Base-by-base conservation (phyloP, 345 rosid genomes). In the Bruguiera parviflora region DNA sequence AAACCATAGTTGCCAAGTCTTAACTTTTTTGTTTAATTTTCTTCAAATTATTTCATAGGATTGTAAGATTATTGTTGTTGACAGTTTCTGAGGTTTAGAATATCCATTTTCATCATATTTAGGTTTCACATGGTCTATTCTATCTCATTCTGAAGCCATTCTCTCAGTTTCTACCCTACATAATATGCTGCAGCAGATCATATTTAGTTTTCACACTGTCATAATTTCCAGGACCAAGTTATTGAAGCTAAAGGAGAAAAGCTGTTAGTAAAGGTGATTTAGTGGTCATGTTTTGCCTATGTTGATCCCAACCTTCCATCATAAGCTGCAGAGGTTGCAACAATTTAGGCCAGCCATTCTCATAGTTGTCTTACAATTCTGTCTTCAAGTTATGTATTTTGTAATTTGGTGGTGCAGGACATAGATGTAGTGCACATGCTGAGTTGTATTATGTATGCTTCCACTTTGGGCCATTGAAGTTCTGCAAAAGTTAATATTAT, bases 51-150 rank as follows among this genome's bases (percentile, higher is more conserved):
- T 35, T 5, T 11, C 13, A 67, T 37, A 28, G 39, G 15, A 13
- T 43, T 13, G 49, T 43, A 9, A 67, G 5, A 67, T 58, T 67
- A 58, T 56, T 56, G 16, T 66, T 21, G 64, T 59, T 68, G 58
- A 57, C 27, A n/a, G 16, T 67, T 52, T 27, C 51, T 60, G 58
- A 57, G 75, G 65, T 55, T 53, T 55, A 25, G 5, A 39, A 58
- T 39, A 19, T 18, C 7, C 29, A 56, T 28, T 49, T 19, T 32
- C 32, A 31, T 20, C 27, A 33, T 57, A 33, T 22, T 66, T 52
- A 27, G 46, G 37, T 58, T 58, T 53, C 37, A 67, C 16, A 4
- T n/a, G 4, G 21, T 60, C 16, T 20, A 15, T 9, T 21, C 21
- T 56, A 22, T 18, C 33, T 16, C 61, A 3, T 19, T 51, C 49